A percentile compares a stretch with the other conserved stretches of the same genome.
Evolutionary conservation across 306 rosid genomes (phyloP).

Genomic region (Sicyos edulis): DNA sequence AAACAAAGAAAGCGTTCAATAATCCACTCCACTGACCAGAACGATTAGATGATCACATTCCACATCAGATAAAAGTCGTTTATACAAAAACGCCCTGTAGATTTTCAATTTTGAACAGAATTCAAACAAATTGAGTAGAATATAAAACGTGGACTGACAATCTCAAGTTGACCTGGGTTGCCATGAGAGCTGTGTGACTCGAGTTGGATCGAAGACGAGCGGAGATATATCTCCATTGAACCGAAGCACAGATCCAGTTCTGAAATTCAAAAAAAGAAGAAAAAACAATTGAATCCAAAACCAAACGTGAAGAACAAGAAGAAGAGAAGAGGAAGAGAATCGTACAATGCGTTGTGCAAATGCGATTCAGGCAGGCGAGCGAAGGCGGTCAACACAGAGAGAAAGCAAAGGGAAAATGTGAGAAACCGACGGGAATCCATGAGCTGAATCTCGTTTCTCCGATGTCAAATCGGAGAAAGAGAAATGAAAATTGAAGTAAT

Average conservation of each 20-base stretch:
- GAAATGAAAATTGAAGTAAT: no score
- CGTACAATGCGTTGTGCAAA: constrained; percentile 26
- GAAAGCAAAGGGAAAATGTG: constrained; percentile 26
- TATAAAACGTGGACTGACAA: no score
- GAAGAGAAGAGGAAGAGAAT: not conserved
- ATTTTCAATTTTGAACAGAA: not conserved
- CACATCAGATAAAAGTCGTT: constrained; percentile 52
- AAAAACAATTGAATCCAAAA: constrained; percentile 9
- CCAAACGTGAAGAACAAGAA: not conserved
- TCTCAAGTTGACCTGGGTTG: constrained; percentile 53
- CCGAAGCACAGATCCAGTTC: constrained; percentile 52
- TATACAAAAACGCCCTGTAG: constrained; percentile 80
- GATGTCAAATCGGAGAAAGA: no score
- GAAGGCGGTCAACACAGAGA: not conserved
- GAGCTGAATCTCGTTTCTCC: not conserved
- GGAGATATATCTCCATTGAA: constrained; percentile 36
- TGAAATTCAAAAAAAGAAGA: constrained; percentile 17
- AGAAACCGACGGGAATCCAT: constrained; percentile 16
- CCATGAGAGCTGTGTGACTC: constrained; percentile 87
- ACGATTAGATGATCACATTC: constrained; percentile 76
- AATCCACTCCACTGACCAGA: constrained; percentile 45
- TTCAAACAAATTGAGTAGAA: no score
- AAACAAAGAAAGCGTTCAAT: not conserved
- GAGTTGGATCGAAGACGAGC: constrained; percentile 60
- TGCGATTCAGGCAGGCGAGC: constrained; percentile 19